Evolutionary conservation across 2,329 filamentous ascomycete genomes (phyloP).

Genomic region (Talaromyces islandicus): DNA sequence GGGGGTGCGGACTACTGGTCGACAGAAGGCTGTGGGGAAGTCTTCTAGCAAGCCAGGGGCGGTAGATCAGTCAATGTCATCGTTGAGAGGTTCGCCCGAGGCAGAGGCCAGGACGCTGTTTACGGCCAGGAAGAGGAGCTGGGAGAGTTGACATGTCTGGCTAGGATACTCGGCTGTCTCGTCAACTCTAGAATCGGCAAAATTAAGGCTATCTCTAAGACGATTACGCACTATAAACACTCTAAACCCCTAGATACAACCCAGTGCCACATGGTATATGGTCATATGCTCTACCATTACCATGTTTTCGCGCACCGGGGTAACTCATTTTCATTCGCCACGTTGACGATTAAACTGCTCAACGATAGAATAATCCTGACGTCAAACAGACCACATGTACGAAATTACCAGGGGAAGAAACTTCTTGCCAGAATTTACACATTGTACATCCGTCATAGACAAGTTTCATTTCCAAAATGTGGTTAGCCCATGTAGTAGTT

Average conservation of each 20-base stretch:
- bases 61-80: slow-evolving; percentile 6
- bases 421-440: no score
- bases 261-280: background rate
- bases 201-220: background rate
- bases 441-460: background rate
- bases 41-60: slow-evolving; percentile 18
- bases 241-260: background rate
- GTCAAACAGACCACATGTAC: background rate
- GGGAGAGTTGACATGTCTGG: slow-evolving; percentile 16
- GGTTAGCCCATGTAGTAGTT: no score
- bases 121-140: slow-evolving; percentile 29
- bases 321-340: background rate
- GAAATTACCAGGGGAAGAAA: background rate
- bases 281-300: background rate
- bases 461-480: background rate
- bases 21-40: background rate
- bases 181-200: background rate
- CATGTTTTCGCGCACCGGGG: background rate
- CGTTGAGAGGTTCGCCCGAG: slow-evolving; percentile 1
- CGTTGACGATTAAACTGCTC: background rate
- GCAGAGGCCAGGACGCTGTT: slow-evolving; percentile 29
- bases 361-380: background rate
- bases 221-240: no score
- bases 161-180: no score
- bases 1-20: slow-evolving; percentile 3